Conservation (phyloP, 768 basidiomycete species). For the Pulveroboletus sp. region DNA sequence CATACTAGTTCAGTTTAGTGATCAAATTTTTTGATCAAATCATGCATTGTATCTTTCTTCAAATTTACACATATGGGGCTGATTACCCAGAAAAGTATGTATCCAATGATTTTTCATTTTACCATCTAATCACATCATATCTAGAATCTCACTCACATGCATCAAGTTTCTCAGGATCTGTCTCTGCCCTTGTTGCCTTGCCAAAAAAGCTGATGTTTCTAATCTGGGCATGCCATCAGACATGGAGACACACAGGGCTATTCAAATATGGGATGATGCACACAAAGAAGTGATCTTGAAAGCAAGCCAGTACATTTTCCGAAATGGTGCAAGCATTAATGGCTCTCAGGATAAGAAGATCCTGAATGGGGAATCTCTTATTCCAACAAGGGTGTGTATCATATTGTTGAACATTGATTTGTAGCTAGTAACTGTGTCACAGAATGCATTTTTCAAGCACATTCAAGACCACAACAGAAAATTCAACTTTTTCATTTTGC, state of each 20-base stretch:
- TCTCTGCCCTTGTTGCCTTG: too few relatives aligned
- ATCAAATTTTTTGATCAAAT: not conserved
- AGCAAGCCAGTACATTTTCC: not conserved
- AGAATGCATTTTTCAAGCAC: not conserved
- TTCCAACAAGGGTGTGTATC: not conserved
- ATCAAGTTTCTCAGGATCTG: too few relatives aligned
- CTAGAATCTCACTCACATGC: too few relatives aligned
- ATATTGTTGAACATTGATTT: too few relatives aligned
- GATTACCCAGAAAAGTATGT: not conserved
- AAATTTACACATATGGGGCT: not conserved
- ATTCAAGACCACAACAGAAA: not conserved
- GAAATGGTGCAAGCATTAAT: not conserved
- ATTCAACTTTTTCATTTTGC: not conserved
- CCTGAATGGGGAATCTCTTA: not conserved
- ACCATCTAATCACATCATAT: not conserved
- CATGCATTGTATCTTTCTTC: not conserved
- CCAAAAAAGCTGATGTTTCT: not conserved
- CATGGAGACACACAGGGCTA: not conserved
- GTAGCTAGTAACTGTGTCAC: too few relatives aligned
- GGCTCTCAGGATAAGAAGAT: not conserved
- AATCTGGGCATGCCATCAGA: not conserved
- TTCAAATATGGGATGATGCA: fast-evolving
- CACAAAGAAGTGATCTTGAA: not conserved
- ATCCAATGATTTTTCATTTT: not conserved
- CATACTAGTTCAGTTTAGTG: not conserved